These are phyloP conservation scores for Tylopilus balloui DNA, from an alignment of 768 basidiomycete species.

Conservation along the genomic window DNA sequence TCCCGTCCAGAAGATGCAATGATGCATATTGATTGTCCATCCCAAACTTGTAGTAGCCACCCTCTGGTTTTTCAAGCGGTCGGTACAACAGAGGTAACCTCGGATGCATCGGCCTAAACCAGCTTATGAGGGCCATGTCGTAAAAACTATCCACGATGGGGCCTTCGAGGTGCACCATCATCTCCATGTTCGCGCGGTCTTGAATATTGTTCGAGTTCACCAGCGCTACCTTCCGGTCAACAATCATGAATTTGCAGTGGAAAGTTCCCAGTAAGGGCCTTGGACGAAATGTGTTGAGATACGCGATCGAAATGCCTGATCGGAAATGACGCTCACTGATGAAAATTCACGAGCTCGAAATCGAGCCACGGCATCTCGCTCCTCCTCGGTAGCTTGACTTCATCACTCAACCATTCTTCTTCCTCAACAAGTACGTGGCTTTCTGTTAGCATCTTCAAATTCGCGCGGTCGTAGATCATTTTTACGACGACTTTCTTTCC, in stretches of 20 bases:
- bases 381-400: conserved; percentile 47
- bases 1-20: conserved; percentile 25
- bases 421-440: conserved; percentile 46
- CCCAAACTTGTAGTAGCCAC: conserved; percentile 42
- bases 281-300: conserved; percentile 1
- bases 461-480: conserved; percentile 67
- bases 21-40: conserved; percentile 33
- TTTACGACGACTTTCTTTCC: conserved; percentile 55
- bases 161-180: conserved; percentile 70
- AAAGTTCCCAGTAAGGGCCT: conserved; percentile 60
- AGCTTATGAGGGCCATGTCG: conserved; percentile 63
- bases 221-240: conserved; percentile 63
- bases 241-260: conserved; percentile 66
- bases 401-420: conserved; percentile 40
- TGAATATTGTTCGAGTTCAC: conserved; percentile 69
- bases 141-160: conserved; percentile 66
- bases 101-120: conserved; percentile 47
- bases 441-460: conserved; percentile 44
- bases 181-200: conserved; percentile 48
- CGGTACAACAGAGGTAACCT: conserved; percentile 39
- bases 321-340: conserved; percentile 28
- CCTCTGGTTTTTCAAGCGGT: conserved; percentile 29
- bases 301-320: neutral
- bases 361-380: conserved; percentile 58
- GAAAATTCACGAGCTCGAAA: conserved; percentile 57